Percentiles rank a stretch among this genome's conserved stretches.
Evolutionary conservation across 2,329 filamentous ascomycete genomes (phyloP).

Genomic region (Exophiala spinifera): DNA sequence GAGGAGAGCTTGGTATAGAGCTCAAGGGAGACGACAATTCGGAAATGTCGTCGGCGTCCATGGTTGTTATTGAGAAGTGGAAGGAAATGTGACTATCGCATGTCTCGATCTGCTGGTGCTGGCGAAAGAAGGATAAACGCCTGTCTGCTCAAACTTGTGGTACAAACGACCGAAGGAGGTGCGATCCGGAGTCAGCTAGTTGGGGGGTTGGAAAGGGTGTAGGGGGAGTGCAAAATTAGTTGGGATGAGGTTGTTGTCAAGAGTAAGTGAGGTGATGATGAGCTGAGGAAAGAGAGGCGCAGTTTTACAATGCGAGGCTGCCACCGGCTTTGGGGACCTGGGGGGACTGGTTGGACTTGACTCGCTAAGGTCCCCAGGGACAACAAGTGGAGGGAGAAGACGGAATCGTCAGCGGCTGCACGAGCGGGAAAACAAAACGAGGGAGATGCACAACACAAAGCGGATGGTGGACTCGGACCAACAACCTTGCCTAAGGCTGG

Average conservation of each 20-base stretch:
- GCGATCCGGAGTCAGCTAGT: not conserved
- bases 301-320: slow-evolving; percentile 17
- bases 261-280: slow-evolving; percentile 1
- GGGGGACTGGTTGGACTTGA: slow-evolving; percentile 3
- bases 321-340: not conserved
- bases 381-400: slow-evolving; percentile 1
- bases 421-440: slow-evolving; percentile 3
- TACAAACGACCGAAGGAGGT: not conserved
- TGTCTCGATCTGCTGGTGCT: slow-evolving; percentile 11
- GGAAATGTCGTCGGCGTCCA: slow-evolving; percentile 22
- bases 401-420: slow-evolving; percentile 16
- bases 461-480: not conserved
- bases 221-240: not conserved
- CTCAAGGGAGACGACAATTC: slow-evolving; percentile 27
- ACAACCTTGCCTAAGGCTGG: too few species aligned
- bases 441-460: slow-evolving; percentile 4
- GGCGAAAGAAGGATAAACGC: slow-evolving; percentile 7
- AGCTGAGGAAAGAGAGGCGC: slow-evolving; percentile 11
- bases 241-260: not conserved
- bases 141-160: not conserved
- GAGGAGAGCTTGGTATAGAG: slow-evolving; percentile 38
- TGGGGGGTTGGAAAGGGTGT: not conserved
- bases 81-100: slow-evolving; percentile 17
- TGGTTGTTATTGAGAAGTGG: slow-evolving; percentile 8
- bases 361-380: not conserved